phyloP scores from a whole-genome alignment of 257 asterid species.

The Cinchona pubescens region DNA sequence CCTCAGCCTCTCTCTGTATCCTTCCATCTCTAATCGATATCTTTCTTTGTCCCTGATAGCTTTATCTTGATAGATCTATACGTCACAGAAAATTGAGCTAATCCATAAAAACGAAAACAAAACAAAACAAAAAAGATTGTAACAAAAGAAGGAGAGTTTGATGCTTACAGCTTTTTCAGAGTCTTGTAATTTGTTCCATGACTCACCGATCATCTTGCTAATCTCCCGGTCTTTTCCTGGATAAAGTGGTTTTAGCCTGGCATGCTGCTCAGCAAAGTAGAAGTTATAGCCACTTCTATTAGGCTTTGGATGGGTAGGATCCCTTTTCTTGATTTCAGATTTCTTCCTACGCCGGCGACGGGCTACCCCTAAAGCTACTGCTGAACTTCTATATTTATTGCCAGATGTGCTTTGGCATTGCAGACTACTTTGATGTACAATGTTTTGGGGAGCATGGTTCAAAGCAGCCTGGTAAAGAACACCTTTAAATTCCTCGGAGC shows the following conservation, averaged over 20 bases:
- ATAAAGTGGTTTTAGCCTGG: conserved; percentile 61
- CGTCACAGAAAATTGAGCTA: neutral
- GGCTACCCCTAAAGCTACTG: conserved; percentile 28
- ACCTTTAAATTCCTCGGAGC: conserved; percentile 68
- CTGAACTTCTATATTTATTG: conserved; percentile 13
- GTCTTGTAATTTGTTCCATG: conserved; percentile 76
- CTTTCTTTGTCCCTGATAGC: conserved; percentile 77
- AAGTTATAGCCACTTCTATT: conserved; percentile 88
- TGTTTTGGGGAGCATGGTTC: conserved; percentile 16
- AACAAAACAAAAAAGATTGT: neutral
- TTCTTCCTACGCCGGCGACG: conserved; percentile 77
- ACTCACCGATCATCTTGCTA: conserved; percentile 76
- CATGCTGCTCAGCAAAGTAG: conserved; percentile 86
- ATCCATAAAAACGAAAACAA: neutral
- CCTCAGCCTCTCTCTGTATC: conserved; percentile 46
- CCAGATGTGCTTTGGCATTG: conserved; percentile 25
- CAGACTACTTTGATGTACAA: conserved; percentile 17
- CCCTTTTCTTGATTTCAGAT: conserved; percentile 60
- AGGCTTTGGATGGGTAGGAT: conserved; percentile 90
- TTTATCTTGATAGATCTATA: conserved; percentile 70
- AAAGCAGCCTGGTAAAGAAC: conserved; percentile 64
- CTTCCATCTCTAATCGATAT: conserved; percentile 71
- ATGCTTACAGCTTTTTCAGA: conserved; percentile 60
- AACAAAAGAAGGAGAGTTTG: neutral
- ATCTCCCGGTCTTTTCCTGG: conserved; percentile 75